Conservation (phyloP, 257 asterid genomes). For the Euphrasia confusa region DNA sequence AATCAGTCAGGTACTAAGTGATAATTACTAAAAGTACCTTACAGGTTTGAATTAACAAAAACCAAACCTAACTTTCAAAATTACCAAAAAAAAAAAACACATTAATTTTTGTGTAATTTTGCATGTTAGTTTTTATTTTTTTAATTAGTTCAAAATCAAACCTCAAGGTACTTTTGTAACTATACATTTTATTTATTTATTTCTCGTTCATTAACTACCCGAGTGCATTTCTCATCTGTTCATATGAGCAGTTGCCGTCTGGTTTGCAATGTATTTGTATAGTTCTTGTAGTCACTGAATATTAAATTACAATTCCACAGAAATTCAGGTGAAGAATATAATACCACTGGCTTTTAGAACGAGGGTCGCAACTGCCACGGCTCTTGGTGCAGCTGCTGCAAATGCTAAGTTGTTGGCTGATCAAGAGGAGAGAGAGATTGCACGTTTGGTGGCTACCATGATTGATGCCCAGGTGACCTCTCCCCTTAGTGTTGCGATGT, state of each 20-base stretch:
- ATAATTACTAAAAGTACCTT: not conserved
- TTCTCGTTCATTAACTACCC: constrained; percentile 11
- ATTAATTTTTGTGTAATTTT: too few species aligned
- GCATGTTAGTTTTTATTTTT: not conserved
- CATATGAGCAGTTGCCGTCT: not conserved
- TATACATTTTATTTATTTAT: not conserved
- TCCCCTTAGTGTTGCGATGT: not conserved
- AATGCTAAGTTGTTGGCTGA: constrained; percentile 85
- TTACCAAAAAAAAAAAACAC: not conserved
- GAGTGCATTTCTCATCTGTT: not conserved
- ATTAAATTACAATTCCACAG: constrained; percentile 30
- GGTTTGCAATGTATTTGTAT: constrained; percentile 4
- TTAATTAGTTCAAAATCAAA: not conserved
- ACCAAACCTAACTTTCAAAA: not conserved
- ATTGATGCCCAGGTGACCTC: constrained; percentile 69
- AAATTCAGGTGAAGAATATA: constrained; percentile 35
- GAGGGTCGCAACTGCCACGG: constrained; percentile 87
- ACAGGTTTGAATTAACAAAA: not conserved
- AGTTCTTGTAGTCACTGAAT: constrained; percentile 10
- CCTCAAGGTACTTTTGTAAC: not conserved
- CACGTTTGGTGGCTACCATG: constrained; percentile 55
- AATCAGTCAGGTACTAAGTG: constrained; percentile 43
- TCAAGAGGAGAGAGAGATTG: constrained; percentile 85
- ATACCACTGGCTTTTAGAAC: constrained; percentile 63
- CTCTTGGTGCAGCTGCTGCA: constrained; percentile 89